Evolutionary conservation across 2,329 filamentous ascomycete species (phyloP), one percentile per base, ranked within the genome.

Genomic region (Furcasterigmium sp.): DNA sequence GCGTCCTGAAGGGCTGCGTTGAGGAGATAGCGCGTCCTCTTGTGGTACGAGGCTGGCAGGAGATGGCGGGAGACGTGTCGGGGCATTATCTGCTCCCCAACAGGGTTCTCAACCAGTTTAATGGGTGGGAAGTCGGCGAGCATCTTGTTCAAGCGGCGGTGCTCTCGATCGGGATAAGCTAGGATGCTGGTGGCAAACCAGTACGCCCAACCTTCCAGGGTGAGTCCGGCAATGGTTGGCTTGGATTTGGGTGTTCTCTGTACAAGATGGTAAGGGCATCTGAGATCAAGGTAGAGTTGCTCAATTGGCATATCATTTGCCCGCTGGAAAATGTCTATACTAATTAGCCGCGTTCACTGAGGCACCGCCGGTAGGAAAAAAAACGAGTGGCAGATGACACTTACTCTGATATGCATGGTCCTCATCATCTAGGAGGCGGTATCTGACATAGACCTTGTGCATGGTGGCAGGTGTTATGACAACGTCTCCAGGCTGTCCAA

Each of bases 401-500:
- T 62, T 64, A 84, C 84, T 73, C 51, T 76, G 63, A 69, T 87
- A 89, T 3, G 80, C 82, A 15, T n/a, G 57, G 87, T 84, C 3
- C 73, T 68, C 54, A 15, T 94, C 89, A 13, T 73, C 65, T 0
- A 77, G 64, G 2, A 90, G 60, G 40, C 73, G 73, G 45, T 85
- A 85, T 42, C 78, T 76, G 14, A 76, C 70, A 57, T 94, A 94
- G 52, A 91, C 87, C 38, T 75, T 72, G 13, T 78, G 73, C 69
- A 95, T 76, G 64, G 93, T 93, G 5, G 78, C 67, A 0, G 89
- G 88, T 0, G 84, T 79, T 28, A 95, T 73, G 34, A 93, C 85
- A 14, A 91, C 41, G 2, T 57, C 60, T 40, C 57, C 46, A 1
- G 41, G 23, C 3, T 17, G 28, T 13, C 6, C 43, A n/a, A 47